phyloP scores from a whole-genome alignment of 2,329 filamentous ascomycete species.

The Sporothrix dimorphospora region DNA sequence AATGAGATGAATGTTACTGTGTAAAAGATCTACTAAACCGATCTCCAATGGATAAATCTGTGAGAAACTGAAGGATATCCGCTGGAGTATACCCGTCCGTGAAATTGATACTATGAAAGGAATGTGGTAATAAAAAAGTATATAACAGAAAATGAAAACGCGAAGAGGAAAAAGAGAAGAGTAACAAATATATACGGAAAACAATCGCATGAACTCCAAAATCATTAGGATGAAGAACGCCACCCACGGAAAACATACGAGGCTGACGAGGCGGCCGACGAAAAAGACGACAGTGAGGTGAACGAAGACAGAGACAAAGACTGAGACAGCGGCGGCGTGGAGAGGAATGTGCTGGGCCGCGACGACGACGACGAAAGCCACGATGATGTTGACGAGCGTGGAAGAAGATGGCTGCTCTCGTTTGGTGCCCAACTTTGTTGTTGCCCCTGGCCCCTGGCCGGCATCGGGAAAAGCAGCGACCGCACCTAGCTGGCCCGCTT shows the following conservation, averaged over 20 bases:
- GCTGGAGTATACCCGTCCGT: not conserved
- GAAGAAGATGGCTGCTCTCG: not conserved
- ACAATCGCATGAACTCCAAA: not conserved
- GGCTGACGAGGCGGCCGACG: constrained; percentile 2
- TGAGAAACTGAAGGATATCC: not conserved
- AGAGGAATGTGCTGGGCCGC: not conserved
- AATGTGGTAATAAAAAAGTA: not conserved
- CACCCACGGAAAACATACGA: constrained; percentile 20
- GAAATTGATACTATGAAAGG: constrained; percentile 1
- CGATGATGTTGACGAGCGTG: not conserved
- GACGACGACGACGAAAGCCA: not conserved
- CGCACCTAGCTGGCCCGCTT: constrained; percentile 52
- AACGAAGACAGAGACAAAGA: not conserved
- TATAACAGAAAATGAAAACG: not conserved
- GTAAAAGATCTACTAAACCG: no score
- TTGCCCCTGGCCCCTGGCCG: not conserved
- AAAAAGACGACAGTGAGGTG: not conserved
- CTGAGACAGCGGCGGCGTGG: not conserved
- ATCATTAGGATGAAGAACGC: constrained; percentile 2
- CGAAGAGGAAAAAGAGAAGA: not conserved
- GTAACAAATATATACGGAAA: not conserved
- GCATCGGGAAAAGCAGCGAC: constrained; percentile 11
- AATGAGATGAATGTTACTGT: no score
- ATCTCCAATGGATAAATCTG: no score
- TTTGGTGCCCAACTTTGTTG: not conserved